Base-by-base conservation (phyloP, 768 basidiomycete genomes). In the Phanerochaete carnosa region DNA sequence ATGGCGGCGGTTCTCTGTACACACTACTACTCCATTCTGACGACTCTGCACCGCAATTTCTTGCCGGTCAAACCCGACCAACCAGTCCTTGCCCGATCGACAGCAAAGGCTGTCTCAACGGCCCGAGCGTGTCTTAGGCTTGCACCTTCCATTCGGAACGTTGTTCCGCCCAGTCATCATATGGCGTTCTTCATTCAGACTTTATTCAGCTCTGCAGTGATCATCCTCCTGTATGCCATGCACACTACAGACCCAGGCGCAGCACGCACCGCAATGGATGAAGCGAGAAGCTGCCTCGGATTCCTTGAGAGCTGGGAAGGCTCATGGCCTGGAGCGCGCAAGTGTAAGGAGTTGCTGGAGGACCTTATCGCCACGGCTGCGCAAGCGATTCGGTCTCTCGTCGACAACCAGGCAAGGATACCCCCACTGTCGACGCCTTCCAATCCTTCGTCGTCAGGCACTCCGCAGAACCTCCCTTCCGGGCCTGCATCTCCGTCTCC, bases 141-240 rank as follows among this genome's bases (percentile, higher is more conserved):
- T 25, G 92, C 92, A 2, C 88, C 92, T 39, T 90, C 90, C 2
- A 89, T 94, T 78, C 90, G 85, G 70, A 86, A 90, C 66, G 84
- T 88, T 50, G 91, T 94, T 1, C 91, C 92, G 9, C 81, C 89
- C 13, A 94, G 93, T 15, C 92, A 93, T 66, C 90, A 93, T 70
- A 80, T 94, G 46, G 90, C 92, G 3, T 92, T 93, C 74, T 93
- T 90, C 80, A 91, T 94, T 45, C 93, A 95, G 66, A 90, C 91
- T 65, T 79, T 94, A 25, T 94, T 94, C 78, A 93, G 91, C 68
- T 94, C 89, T 37, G 89, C 90, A 1, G 91, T 92, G 60, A 91
- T 95, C 69, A 85, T 92, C 58, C 74, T 94, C 56, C 77, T 95
- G 7, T 93, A 88, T 70, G 89, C 92, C 33, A 94, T 94, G 90